A percentile compares a stretch with the other conserved stretches of the same genome.
Conservation (phyloP, 805 yeast species). For the Kluyveromyces starmeri region DNA sequence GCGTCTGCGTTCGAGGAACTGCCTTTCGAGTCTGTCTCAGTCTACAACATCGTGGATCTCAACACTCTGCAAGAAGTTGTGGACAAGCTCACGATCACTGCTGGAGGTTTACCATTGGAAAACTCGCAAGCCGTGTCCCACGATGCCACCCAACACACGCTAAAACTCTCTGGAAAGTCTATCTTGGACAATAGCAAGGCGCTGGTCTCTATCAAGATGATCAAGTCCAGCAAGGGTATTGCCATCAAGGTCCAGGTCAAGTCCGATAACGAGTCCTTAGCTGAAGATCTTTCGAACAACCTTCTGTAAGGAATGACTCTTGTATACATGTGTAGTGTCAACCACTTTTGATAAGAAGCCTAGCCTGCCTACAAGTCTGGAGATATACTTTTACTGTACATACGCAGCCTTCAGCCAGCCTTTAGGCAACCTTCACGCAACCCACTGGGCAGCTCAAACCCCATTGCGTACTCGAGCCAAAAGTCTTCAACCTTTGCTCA, state of each 20-base stretch:
- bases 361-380: too few relatives aligned
- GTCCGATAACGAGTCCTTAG: slow-evolving; percentile 36
- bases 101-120: slow-evolving; percentile 67
- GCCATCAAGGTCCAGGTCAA: slow-evolving; percentile 54
- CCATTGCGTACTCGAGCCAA: too few relatives aligned
- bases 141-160: slow-evolving; percentile 50
- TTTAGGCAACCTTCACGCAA: too few relatives aligned
- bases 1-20: slow-evolving; percentile 67
- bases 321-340: too few relatives aligned
- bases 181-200: slow-evolving; percentile 30
- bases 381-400: too few relatives aligned
- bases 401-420: too few relatives aligned
- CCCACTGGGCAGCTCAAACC: too few relatives aligned
- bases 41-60: slow-evolving; percentile 50
- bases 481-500: too few relatives aligned
- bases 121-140: slow-evolving; percentile 55
- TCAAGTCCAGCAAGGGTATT: slow-evolving; percentile 39
- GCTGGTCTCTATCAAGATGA: slow-evolving; percentile 47
- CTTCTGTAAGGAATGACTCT: slow-evolving; percentile 16
- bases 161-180: slow-evolving; percentile 80
- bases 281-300: slow-evolving; percentile 23
- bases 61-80: slow-evolving; percentile 48
- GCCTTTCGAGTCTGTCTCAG: slow-evolving; percentile 50
- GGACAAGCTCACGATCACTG: slow-evolving; percentile 39
- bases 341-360: too few relatives aligned